phyloP scores from a whole-genome alignment of 2,329 filamentous ascomycete genomes.

The Penicillium sp. region DNA sequence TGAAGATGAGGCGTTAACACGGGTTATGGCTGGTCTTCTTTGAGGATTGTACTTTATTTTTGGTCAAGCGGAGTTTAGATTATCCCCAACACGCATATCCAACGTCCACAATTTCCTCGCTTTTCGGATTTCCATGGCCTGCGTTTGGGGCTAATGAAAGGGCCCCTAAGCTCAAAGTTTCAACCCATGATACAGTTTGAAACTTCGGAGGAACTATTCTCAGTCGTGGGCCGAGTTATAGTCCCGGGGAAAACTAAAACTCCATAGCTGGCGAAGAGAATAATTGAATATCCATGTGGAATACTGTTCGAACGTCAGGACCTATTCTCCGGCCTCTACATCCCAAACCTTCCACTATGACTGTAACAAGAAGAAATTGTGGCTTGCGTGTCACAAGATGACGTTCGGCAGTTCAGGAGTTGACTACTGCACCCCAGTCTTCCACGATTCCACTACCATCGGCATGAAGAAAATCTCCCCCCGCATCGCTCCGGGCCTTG shows the following conservation, averaged over 20 bases:
- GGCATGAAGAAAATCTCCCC: constrained; percentile 11
- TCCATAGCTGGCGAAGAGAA: no score
- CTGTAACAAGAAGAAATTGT: neutral
- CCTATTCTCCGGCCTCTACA: no score
- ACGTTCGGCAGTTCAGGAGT: neutral
- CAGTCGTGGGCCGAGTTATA: no score
- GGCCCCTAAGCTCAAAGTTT: neutral
- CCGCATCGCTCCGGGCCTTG: constrained; percentile 3
- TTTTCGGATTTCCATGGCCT: no score
- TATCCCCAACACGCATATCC: neutral
- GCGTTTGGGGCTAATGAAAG: neutral
- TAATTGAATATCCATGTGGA: no score
- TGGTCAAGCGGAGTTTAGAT: neutral
- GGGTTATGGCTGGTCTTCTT: constrained; percentile 43
- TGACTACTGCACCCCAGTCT: neutral
- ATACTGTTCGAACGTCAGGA: no score
- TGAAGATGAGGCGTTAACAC: constrained; percentile 44
- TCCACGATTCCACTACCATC: neutral
- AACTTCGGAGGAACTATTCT: neutral
- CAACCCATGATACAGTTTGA: neutral
- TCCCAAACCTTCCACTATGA: no score
- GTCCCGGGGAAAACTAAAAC: no score
- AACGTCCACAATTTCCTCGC: no score
- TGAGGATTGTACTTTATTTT: constrained; percentile 12
- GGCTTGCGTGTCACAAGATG: neutral